These are phyloP conservation scores for Beta corolliflora DNA, from an alignment of 179 eudicot genomes.

Conservation along the genomic window DNA sequence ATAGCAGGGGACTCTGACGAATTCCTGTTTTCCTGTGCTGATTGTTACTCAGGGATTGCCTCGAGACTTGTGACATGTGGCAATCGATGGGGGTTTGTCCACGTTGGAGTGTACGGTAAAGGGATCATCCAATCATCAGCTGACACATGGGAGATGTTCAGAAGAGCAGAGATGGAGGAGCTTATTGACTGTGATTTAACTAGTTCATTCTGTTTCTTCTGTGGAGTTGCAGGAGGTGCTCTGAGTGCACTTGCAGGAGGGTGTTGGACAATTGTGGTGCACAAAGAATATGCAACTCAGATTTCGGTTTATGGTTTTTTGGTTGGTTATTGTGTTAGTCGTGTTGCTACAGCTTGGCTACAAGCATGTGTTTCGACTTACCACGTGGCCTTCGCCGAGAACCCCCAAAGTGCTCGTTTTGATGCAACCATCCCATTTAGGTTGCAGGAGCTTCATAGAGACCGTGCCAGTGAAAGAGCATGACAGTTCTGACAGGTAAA, in stretches of 20 bases:
- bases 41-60: constrained; percentile 51
- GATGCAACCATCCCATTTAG: constrained; percentile 49
- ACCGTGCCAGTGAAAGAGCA: constrained; percentile 9
- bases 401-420: constrained; percentile 39
- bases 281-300: constrained; percentile 45
- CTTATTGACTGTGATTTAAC: constrained; percentile 60
- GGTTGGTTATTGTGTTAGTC: constrained; percentile 56
- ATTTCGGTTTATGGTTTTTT: constrained; percentile 51
- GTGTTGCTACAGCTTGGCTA: constrained; percentile 46
- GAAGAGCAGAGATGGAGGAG: constrained; percentile 41
- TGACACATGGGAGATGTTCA: constrained; percentile 68
- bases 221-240: constrained; percentile 57
- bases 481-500: background rate
- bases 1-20: constrained; percentile 67
- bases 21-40: constrained; percentile 68
- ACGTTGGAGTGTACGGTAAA: constrained; percentile 59
- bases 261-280: constrained; percentile 52
- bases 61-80: constrained; percentile 48
- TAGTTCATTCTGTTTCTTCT: constrained; percentile 64
- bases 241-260: constrained; percentile 50
- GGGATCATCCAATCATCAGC: constrained; percentile 56
- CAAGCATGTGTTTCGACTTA: constrained; percentile 51
- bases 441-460: constrained; percentile 40
- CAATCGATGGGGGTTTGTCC: constrained; percentile 76
- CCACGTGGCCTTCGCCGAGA: constrained; percentile 51